These are phyloP conservation scores for Diaporthe eres DNA, from an alignment of 2,329 filamentous ascomycete genomes.

Conservation along the genomic window DNA sequence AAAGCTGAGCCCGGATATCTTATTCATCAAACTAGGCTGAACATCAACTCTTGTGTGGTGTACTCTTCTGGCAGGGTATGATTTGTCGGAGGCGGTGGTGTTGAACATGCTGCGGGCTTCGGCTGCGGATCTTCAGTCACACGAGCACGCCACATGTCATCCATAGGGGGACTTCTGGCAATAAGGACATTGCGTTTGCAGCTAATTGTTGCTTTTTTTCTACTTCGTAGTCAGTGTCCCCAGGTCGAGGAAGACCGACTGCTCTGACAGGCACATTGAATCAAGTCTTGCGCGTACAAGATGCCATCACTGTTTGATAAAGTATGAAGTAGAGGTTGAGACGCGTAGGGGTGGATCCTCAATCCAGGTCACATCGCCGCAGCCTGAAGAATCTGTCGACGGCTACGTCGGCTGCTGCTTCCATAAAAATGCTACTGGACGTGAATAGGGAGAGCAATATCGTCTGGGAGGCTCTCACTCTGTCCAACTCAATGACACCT, in stretches of 20 bases:
- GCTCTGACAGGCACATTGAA: background rate
- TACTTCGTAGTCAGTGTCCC: background rate
- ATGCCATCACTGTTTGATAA: background rate
- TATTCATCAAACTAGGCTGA: too few relatives aligned
- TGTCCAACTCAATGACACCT: too few relatives aligned
- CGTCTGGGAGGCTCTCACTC: too few relatives aligned
- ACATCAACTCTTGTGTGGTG: too few relatives aligned
- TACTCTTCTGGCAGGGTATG: background rate
- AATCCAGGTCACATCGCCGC: too few relatives aligned
- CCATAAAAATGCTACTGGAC: too few relatives aligned
- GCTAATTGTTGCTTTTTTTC: background rate
- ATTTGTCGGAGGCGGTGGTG: too few relatives aligned
- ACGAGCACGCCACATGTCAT: too few relatives aligned
- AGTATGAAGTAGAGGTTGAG: background rate
- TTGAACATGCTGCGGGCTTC: background rate
- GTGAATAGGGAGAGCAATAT: too few relatives aligned
- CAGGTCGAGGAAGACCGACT: background rate
- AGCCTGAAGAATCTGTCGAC: too few relatives aligned
- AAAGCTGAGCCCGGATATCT: background rate
- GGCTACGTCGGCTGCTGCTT: too few relatives aligned
- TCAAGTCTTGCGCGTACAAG: background rate
- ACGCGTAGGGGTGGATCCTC: background rate
- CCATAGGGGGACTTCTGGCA: background rate
- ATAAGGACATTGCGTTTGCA: background rate
- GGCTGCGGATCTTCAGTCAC: background rate